Evolutionary conservation across 306 rosid genomes (phyloP), one percentile per base, ranked within the genome.

Genomic region (Crataegus laevigata): DNA sequence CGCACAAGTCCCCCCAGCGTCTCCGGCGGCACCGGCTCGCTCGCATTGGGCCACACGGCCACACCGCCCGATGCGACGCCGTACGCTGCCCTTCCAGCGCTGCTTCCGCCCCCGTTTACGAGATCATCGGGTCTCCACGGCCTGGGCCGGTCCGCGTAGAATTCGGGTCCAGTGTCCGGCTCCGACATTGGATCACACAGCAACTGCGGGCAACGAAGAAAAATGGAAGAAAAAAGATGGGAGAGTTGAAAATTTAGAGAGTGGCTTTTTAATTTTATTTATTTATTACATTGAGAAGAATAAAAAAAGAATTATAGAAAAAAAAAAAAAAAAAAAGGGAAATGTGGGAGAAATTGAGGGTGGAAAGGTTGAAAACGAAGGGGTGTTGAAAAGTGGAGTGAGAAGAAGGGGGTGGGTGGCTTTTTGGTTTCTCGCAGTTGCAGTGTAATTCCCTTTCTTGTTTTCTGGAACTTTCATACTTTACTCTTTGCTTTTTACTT

Each of bases 21-120:
- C 76, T 62, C 90, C 84, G 83, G 71, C 54, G 79, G 78, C 75
- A 58, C 91, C 83, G 83, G 78, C 66, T 77, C 80, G 2, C 77
- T 68, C 22, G 76, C 66, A 74, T 26, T 58, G 69, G 65, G 47
- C 45, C 66, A 61, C 87, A 67, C 77, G 29, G 62, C 66, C 87
- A 68, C 77, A 13, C 63, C 28, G 19, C 1, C 75, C 29, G 71
- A 15, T 11, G 36, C 40, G 38, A 29, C 71, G 61, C 30, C 67
- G 38, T 47, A 61, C 13, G 14, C 29, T 22, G 38, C 28, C 8
- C 82, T 71, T 30, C 68, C 66, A 40, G 50, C 24, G 8, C 34
- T 21, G 22, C 21, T 63, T 19, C 34, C n/a, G 18, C 4, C 13
- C 12, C 28, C 38, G 30, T 34, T 36, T 26, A 38, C 10, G 5